A percentile compares a stretch with the other conserved stretches of the same genome.
Conservation (phyloP, 257 asterid species). For the Marsdenia floribunda region DNA sequence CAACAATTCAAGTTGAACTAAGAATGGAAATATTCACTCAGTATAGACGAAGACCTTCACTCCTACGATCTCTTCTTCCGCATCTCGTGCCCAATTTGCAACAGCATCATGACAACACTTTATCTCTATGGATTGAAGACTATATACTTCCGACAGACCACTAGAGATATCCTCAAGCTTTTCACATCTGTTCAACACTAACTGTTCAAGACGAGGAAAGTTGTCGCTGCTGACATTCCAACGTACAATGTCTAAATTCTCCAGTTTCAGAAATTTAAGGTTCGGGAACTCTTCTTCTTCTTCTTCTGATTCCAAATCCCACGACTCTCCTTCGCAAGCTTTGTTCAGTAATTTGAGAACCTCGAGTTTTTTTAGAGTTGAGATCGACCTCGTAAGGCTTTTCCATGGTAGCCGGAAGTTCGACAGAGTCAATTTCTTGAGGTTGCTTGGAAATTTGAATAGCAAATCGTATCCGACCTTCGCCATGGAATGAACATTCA, state of each 20-base stretch:
- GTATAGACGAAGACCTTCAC: background rate
- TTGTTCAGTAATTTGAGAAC: background rate
- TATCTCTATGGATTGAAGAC: background rate
- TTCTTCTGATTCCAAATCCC: background rate
- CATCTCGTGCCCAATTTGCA: background rate
- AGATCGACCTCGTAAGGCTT: background rate
- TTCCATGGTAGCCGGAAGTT: slow-evolving; percentile 1
- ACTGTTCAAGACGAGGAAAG: background rate
- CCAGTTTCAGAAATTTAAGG: background rate
- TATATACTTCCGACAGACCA: background rate
- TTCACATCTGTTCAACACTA: background rate
- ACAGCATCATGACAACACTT: background rate
- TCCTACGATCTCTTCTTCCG: background rate
- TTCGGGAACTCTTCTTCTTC: background rate
- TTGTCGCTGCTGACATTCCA: background rate
- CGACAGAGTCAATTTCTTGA: background rate
- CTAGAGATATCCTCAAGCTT: background rate
- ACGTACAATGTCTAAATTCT: background rate
- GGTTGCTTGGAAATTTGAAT: background rate
- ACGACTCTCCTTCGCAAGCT: background rate
- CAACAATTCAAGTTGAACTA: too few relatives aligned
- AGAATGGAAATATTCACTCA: too few relatives aligned
- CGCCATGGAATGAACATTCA: background rate
- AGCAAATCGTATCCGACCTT: too few relatives aligned
- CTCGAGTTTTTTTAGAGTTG: background rate